These are phyloP conservation scores for Vitis hybrid DNA, from an alignment of 177 flowering plant species.

Conservation along the genomic window DNA sequence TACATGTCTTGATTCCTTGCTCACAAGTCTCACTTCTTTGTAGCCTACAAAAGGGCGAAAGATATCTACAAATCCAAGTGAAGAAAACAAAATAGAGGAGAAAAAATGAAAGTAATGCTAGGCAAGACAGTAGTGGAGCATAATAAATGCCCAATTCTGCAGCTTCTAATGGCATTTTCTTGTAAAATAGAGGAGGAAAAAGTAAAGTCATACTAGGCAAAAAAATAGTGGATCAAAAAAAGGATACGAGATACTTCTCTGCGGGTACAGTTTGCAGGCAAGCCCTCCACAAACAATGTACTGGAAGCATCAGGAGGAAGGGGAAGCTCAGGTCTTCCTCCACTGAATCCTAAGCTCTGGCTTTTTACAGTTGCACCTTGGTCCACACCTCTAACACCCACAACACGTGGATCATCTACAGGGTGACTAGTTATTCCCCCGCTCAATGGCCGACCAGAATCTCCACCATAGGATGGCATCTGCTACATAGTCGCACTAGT, in stretches of 20 bases:
- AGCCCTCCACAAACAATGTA: constrained; percentile 88
- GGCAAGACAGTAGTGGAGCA: background rate
- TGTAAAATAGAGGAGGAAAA: background rate
- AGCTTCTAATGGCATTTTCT: no score
- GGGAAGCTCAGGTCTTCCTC: constrained; percentile 52
- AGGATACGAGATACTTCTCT: constrained; percentile 99
- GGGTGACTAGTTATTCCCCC: constrained; percentile 45
- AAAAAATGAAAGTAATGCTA: background rate
- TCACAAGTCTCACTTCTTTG: constrained; percentile 91
- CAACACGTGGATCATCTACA: constrained; percentile 52
- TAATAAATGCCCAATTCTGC: no score
- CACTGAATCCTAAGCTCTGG: constrained; percentile 37
- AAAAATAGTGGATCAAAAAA: background rate
- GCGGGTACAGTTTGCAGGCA: constrained; percentile 70
- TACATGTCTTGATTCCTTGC: constrained; percentile 86
- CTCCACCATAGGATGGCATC: constrained; percentile 49
- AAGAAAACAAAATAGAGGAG: constrained; percentile 33
- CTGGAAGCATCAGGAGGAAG: constrained; percentile 82
- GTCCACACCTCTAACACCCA: constrained; percentile 43
- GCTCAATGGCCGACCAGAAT: constrained; percentile 44
- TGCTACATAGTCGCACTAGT: constrained; percentile 34
- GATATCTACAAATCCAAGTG: constrained; percentile 63
- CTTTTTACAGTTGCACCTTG: constrained; percentile 37
- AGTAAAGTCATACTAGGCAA: background rate
- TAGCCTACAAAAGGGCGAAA: constrained; percentile 98